Percentiles rank a stretch among this genome's conserved stretches.
phyloP scores from a whole-genome alignment of 1,284 basidiomycete species.

The Cutaneotrichosporon daszewskae region DNA sequence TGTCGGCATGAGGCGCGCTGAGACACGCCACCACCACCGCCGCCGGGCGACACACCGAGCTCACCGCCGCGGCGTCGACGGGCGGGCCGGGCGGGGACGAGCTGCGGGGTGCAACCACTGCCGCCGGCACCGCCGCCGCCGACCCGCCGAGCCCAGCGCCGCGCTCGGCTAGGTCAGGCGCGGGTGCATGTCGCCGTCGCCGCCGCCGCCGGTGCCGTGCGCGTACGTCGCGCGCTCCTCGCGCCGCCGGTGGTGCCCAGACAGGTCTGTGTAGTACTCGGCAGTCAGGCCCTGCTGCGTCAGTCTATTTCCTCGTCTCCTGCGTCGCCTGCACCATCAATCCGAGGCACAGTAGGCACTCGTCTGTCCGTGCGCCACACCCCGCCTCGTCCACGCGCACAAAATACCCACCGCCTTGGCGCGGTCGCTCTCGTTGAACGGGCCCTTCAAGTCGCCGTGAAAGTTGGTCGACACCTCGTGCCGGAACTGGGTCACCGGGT shows the following conservation, averaged over 20 bases:
- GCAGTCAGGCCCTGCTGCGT: conserved; percentile 58
- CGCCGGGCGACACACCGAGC: no score
- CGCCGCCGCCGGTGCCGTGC: conserved; percentile 17
- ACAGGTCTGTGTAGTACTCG: conserved; percentile 66
- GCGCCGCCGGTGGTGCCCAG: conserved; percentile 46
- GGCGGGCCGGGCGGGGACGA: no score
- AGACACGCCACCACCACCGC: no score
- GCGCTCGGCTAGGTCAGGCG: conserved; percentile 33
- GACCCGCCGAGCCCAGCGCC: no score
- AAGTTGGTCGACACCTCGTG: conserved; percentile 69
- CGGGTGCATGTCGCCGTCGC: conserved; percentile 39
- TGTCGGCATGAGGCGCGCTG: no score
- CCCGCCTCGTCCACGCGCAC: no score
- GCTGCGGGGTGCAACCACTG: no score
- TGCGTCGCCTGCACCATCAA: background rate
- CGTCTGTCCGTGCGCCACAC: no score
- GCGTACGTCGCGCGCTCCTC: conserved; percentile 8
- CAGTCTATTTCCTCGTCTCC: no score
- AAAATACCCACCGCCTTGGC: conserved; percentile 56
- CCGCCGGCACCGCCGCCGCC: no score
- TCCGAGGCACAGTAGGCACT: conserved; percentile 9
- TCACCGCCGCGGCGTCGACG: no score
- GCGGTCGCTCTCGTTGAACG: conserved; percentile 72
- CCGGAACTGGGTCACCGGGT: conserved; percentile 68
- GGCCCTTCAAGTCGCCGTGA: conserved; percentile 73